Evolutionary conservation across 495 filamentous ascomycete species (phyloP).

Genomic region (Penicillium daleae): DNA sequence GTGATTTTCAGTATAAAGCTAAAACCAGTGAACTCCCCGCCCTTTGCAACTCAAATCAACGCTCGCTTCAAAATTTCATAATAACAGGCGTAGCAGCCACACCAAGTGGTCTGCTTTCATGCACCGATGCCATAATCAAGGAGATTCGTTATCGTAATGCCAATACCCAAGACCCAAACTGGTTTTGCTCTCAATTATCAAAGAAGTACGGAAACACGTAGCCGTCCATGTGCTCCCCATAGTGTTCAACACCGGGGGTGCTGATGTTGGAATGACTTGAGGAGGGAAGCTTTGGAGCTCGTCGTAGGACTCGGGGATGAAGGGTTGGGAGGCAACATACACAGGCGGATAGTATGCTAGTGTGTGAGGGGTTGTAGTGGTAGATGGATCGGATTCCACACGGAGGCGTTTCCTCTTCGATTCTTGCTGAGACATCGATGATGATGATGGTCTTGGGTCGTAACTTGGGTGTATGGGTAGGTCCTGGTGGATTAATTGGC

Average conservation of each 20-base stretch:
- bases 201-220: constrained; percentile 41
- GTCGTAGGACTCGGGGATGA: constrained; percentile 29
- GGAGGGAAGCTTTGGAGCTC: constrained; percentile 18
- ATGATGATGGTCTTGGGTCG: not conserved
- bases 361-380: constrained; percentile 24
- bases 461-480: constrained; percentile 14
- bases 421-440: constrained; percentile 20
- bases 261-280: constrained; percentile 15
- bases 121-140: constrained; percentile 10
- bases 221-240: constrained; percentile 23
- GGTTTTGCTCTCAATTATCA: constrained; percentile 15
- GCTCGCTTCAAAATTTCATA: not conserved
- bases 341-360: constrained; percentile 21
- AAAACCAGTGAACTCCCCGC: not conserved
- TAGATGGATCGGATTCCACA: constrained; percentile 20
- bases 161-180: not conserved
- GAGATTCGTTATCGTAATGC: constrained; percentile 25
- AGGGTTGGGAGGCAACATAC: constrained; percentile 23
- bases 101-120: not conserved
- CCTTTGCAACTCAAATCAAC: not conserved
- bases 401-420: constrained; percentile 30
- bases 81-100: not conserved
- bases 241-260: constrained; percentile 17
- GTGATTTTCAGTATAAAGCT: not conserved
- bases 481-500: constrained; percentile 21